Conservation (phyloP, 2,329 filamentous ascomycete species). For the Hymenoscyphus salicellus region DNA sequence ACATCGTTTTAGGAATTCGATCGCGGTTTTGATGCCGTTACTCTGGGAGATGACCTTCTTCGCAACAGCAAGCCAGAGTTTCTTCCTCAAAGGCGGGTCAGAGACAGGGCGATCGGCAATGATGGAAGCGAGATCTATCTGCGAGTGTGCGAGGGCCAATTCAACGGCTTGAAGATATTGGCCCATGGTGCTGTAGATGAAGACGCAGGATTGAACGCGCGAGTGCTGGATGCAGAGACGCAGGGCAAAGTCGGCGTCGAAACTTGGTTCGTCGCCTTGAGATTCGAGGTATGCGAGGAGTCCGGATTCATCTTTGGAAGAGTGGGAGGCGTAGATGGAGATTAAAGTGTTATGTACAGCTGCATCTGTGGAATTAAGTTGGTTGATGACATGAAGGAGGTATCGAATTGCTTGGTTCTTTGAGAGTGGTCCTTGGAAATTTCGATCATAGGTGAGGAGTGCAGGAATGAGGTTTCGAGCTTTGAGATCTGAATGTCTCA, state of each 20-base stretch:
- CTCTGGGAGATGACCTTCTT: constrained; percentile 87
- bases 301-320: constrained; percentile 77
- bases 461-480: constrained; percentile 88
- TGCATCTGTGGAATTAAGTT: constrained; percentile 73
- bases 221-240: constrained; percentile 93
- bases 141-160: constrained; percentile 82
- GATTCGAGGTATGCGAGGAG: constrained; percentile 86
- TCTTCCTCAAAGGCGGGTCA: constrained; percentile 78
- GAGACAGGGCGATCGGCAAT: constrained; percentile 84
- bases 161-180: constrained; percentile 93
- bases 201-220: constrained; percentile 88
- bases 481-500: constrained; percentile 83
- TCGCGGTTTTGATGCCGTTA: constrained; percentile 85
- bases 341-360: constrained; percentile 97
- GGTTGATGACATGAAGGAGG: constrained; percentile 87
- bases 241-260: constrained; percentile 94
- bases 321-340: constrained; percentile 87
- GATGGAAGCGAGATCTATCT: constrained; percentile 83
- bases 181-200: constrained; percentile 96
- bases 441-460: constrained; percentile 87
- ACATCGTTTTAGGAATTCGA: constrained; percentile 88
- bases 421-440: constrained; percentile 61
- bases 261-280: constrained; percentile 81
- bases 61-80: constrained; percentile 91
- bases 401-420: constrained; percentile 94